These are phyloP conservation scores for Vitis hybrid DNA, from an alignment of 177 flowering plant species.

Conservation along the genomic window DNA sequence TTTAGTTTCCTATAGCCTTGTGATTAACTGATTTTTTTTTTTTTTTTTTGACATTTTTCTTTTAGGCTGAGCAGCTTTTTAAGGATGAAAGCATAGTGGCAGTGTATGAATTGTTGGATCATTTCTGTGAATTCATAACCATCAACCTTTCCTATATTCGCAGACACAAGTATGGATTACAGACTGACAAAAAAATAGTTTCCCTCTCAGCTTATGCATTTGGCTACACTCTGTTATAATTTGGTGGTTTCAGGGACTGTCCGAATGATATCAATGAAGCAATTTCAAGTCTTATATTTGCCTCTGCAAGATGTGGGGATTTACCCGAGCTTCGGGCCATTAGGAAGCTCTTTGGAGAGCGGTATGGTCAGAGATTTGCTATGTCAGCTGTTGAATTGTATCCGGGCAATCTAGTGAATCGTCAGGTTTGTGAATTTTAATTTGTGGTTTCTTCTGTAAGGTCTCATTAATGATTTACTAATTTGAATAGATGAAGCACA, in stretches of 20 bases:
- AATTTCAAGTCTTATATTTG: conserved; percentile 74
- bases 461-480: background rate
- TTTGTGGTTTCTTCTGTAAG: background rate
- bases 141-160: conserved; percentile 64
- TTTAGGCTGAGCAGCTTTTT: conserved; percentile 67
- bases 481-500: conserved; percentile 13
- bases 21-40: background rate
- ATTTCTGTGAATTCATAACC: conserved; percentile 67
- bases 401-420: conserved; percentile 72
- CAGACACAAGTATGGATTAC: conserved; percentile 48
- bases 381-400: conserved; percentile 48
- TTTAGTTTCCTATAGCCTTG: too few relatives aligned
- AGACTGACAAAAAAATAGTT: too few relatives aligned
- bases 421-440: conserved; percentile 40
- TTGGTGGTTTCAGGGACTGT: conserved; percentile 55
- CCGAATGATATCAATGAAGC: conserved; percentile 87
- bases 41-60: background rate
- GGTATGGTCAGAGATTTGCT: conserved; percentile 64
- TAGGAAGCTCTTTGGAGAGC: conserved; percentile 64
- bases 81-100: conserved; percentile 45
- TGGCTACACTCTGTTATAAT: background rate
- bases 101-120: conserved; percentile 64
- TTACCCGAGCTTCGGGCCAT: conserved; percentile 71
- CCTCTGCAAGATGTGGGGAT: conserved; percentile 86
- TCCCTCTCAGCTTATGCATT: background rate